Percentiles rank a stretch among this genome's conserved stretches.
These are phyloP conservation scores for Orbilia blumenaviensis DNA, from an alignment of 2,329 filamentous ascomycete genomes.

Conservation along the genomic window DNA sequence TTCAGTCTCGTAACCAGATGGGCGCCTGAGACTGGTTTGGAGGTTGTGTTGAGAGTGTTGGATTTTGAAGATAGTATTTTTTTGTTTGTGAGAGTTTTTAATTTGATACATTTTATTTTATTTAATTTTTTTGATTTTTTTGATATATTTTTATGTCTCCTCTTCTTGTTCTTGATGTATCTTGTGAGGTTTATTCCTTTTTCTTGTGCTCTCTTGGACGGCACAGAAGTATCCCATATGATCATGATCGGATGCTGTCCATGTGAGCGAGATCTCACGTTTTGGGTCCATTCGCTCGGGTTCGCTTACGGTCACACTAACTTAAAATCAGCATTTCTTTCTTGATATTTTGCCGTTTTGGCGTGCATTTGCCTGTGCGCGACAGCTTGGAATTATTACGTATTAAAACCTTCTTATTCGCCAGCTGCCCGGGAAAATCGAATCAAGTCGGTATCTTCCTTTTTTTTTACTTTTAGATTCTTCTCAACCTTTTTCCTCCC, in stretches of 20 bases:
- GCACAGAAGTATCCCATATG: too few species aligned
- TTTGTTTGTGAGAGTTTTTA: neutral
- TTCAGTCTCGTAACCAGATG: neutral
- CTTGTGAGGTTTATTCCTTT: neutral
- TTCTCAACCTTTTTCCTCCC: too few species aligned
- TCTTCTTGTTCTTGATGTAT: neutral
- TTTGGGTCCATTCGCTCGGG: constrained; percentile 20
- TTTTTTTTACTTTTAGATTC: too few species aligned
- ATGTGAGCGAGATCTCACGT: constrained; percentile 13
- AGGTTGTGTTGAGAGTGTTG: neutral
- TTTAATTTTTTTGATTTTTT: neutral
- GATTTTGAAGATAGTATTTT: neutral
- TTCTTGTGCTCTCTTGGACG: too few species aligned
- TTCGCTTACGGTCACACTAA: neutral
- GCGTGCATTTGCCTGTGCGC: neutral
- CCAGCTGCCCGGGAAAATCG: too few species aligned
- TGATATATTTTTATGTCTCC: neutral
- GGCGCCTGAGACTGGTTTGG: neutral
- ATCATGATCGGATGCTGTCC: too few species aligned
- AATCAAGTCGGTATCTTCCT: too few species aligned
- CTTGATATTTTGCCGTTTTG: neutral
- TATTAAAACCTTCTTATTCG: too few species aligned
- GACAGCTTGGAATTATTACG: too few species aligned
- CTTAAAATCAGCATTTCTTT: neutral
- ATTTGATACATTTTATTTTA: neutral